Evolutionary conservation across 352 stramenopile species (phyloP).

Genomic region (Stramenopiles sp.): DNA sequence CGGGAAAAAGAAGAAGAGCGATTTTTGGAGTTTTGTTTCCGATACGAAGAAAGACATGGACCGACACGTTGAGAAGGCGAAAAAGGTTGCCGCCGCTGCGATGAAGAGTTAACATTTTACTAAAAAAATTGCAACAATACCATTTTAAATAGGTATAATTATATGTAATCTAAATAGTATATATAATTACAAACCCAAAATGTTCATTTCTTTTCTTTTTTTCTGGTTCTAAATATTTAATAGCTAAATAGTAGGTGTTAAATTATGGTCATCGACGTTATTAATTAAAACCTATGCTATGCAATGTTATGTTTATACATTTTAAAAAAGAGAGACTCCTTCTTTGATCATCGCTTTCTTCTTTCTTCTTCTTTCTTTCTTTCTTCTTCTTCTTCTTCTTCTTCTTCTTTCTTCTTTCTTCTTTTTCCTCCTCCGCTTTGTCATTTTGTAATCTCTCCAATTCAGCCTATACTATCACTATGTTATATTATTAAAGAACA

Average conservation of each 20-base stretch:
- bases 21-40: slow-evolving; percentile 9
- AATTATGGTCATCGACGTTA: no score
- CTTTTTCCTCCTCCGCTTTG: neutral
- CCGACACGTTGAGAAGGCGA: neutral
- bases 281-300: no score
- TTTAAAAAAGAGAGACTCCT: no score
- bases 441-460: neutral
- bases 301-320: no score
- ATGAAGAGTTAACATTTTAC: neutral
- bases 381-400: slow-evolving; percentile 2
- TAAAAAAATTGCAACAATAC: no score
- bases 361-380: neutral
- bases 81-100: neutral
- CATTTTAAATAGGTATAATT: no score
- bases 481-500: neutral
- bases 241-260: no score
- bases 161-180: no score
- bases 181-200: no score
- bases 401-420: neutral
- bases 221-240: no score
- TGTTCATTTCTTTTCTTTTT: no score
- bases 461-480: neutral
- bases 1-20: neutral
- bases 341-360: no score
- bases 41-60: slow-evolving; percentile 5